These are phyloP conservation scores for Plasmodium gaboni DNA, from an alignment of 169 alveolate species.

Conservation along the genomic window DNA sequence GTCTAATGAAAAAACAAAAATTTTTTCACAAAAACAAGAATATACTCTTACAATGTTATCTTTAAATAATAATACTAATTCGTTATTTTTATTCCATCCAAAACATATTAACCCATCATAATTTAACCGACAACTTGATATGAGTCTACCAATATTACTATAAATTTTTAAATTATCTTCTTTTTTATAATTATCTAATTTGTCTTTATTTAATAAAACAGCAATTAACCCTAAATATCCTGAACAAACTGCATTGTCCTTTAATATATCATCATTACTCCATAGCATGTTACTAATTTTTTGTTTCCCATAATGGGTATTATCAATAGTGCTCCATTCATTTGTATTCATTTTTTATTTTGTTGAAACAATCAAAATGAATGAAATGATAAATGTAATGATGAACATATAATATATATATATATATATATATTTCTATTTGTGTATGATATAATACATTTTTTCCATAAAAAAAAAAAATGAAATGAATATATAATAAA, in stretches of 20 bases:
- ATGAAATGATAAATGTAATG: not conserved
- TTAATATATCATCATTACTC: conserved; percentile 49
- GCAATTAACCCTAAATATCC: conserved; percentile 61
- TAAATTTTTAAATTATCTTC: conserved; percentile 67
- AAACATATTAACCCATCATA: conserved; percentile 65
- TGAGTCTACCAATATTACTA: conserved; percentile 58
- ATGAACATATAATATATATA: not conserved
- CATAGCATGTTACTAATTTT: conserved; percentile 65
- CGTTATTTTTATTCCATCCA: conserved; percentile 74
- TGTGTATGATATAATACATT: no score
- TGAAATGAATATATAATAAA: no score
- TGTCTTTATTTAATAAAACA: conserved; percentile 50
- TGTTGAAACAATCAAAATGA: not conserved
- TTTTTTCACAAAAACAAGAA: conserved; percentile 82
- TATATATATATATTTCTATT: not conserved
- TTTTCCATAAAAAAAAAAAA: not conserved
- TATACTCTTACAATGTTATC: conserved; percentile 83
- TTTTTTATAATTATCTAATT: conserved; percentile 58
- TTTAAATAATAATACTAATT: conserved; percentile 79
- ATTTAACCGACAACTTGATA: conserved; percentile 58
- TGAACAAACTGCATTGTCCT: conserved; percentile 39
- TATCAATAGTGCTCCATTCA: conserved; percentile 66
- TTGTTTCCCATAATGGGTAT: conserved; percentile 65
- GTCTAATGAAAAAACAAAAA: conserved; percentile 76
- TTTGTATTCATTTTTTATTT: conserved; percentile 46